Base-by-base conservation (phyloP, 768 basidiomycete species). In the Sistotremastrum niveocremeum region DNA sequence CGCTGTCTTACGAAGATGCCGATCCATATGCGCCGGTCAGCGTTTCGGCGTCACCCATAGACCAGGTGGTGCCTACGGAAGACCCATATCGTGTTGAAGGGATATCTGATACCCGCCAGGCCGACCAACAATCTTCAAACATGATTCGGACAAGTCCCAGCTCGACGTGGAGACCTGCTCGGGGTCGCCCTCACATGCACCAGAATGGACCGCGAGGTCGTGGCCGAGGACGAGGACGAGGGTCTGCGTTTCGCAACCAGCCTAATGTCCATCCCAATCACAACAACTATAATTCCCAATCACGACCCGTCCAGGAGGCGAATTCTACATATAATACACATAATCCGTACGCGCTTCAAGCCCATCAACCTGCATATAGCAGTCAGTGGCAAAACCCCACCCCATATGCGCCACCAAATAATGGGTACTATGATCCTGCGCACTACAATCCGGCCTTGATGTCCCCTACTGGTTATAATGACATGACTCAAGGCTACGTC, bases 401-500 rank as follows among this genome's bases (percentile, higher is more conserved):
- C 42, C 46, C 46, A 45, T 59, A 56, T 28, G 40, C 41, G 11
- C 61, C 57, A 40, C 50, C 55, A 32, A 57, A 67, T 56, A 38
- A 67, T 85, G n/a, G 82, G 85, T 46, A 12, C 45, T 46, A 40
- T 46, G 12, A 9, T 8, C 41, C 8, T 8, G 41, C 20, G 30
- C 34, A 6, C 31, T 5, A n/a, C 44, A 28, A 5, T 45, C 31
- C 6, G 11, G 30, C 31, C 20, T 20, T 20, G 20, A 20, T 45
- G 3, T 36, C 45, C n/a, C 45, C 30, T 10, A 9, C 37, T 33
- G 20, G 11, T 30, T 6, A 40, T 9, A 28, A 46, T 20, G 6
- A 40, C 5, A 37, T 10, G 11, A 3, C 11, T 10, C 44, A 45
- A 30, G 10, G 29, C 9, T n/a, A 12, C 35, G 44, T 49, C 11